phyloP scores from a whole-genome alignment of 345 rosid genomes.

The Eucalyptus lansdowneana region DNA sequence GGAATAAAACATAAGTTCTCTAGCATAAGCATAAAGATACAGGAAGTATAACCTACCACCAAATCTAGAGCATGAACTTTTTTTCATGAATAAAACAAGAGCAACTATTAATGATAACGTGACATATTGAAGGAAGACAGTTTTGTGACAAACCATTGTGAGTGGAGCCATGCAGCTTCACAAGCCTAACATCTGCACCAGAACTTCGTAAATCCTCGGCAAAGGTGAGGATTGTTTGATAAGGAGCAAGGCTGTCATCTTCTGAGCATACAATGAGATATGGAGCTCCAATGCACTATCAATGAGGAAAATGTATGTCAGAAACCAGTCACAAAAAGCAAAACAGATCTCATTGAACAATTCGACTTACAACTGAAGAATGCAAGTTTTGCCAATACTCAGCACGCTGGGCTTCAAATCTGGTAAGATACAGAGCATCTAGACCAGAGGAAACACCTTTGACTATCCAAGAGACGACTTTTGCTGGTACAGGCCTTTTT shows the following conservation, averaged over 20 bases:
- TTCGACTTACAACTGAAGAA: conserved; percentile 62
- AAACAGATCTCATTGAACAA: not conserved
- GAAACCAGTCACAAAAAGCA: not conserved
- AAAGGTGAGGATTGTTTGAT: conserved; percentile 38
- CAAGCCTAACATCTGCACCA: conserved; percentile 77
- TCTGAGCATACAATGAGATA: conserved; percentile 79
- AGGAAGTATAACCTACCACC: not conserved
- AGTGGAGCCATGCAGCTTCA: conserved; percentile 63
- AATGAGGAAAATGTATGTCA: not conserved
- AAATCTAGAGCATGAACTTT: not conserved
- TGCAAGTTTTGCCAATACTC: conserved; percentile 83
- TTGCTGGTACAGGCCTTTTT: conserved; percentile 60
- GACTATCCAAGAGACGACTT: conserved; percentile 63
- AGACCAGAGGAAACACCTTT: conserved; percentile 72
- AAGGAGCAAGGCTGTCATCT: conserved; percentile 64
- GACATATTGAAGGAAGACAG: not conserved
- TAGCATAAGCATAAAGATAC: not conserved
- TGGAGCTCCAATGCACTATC: conserved; percentile 70
- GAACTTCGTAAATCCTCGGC: conserved; percentile 41
- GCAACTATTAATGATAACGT: not conserved
- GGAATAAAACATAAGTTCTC: not conserved
- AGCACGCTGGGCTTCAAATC: conserved; percentile 70
- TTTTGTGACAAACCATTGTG: conserved; percentile 50
- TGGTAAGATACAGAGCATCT: conserved; percentile 74
- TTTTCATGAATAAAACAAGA: not conserved